A percentile compares a stretch with the other conserved stretches of the same genome.
These are phyloP conservation scores for Ceratocystiopsis minuta DNA, from an alignment of 2,329 filamentous ascomycete genomes.

Conservation along the genomic window DNA sequence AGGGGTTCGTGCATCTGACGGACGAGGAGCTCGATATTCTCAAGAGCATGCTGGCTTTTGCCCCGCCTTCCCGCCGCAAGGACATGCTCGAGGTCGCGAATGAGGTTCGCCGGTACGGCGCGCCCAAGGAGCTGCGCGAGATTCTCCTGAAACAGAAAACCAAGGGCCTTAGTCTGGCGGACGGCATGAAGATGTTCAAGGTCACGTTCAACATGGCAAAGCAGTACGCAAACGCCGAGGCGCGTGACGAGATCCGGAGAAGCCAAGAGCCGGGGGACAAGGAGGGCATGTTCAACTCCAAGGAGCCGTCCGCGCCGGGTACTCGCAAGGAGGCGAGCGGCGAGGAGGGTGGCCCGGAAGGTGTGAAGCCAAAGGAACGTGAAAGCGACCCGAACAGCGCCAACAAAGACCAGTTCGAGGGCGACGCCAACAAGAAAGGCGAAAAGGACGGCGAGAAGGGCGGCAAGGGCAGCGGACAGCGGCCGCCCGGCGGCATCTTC, in stretches of 20 bases:
- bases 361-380: background rate
- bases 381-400: background rate
- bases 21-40: slow-evolving; percentile 33
- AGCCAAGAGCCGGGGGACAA: slow-evolving; percentile 2
- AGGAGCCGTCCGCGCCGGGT: slow-evolving; percentile 10
- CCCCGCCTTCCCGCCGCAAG: slow-evolving; percentile 14
- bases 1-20: slow-evolving; percentile 28
- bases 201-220: slow-evolving; percentile 38
- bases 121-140: slow-evolving; percentile 49
- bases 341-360: slow-evolving; percentile 5
- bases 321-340: background rate
- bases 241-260: slow-evolving; percentile 4
- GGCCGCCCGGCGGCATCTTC: slow-evolving; percentile 8
- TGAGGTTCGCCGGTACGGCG: slow-evolving; percentile 47
- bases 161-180: slow-evolving; percentile 23
- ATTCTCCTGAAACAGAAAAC: slow-evolving; percentile 39
- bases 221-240: slow-evolving; percentile 14
- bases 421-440: background rate
- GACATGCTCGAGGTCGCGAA: slow-evolving; percentile 41
- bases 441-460: slow-evolving; percentile 1
- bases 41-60: slow-evolving; percentile 38
- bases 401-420: too few relatives aligned
- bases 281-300: slow-evolving; percentile 11
- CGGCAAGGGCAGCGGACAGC: slow-evolving; percentile 8
- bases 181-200: slow-evolving; percentile 41